phyloP scores from a whole-genome alignment of 805 yeast genomes.

The Suhomyces kilbournensis region DNA sequence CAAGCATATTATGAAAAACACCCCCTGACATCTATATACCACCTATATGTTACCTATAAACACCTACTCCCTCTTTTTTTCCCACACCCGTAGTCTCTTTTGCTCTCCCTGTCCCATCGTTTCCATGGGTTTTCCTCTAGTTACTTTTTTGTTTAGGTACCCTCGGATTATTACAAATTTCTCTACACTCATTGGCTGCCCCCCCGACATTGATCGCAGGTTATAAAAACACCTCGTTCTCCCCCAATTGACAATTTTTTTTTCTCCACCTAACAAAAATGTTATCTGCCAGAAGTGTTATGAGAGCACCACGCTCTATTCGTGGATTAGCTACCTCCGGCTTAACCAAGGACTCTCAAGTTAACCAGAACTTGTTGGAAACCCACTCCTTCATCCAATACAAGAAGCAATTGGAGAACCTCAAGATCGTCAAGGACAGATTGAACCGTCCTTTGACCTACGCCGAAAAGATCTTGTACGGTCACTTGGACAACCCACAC shows the following conservation, averaged over 20 bases:
- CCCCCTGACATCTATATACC: too few relatives aligned
- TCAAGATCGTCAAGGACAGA: constrained; percentile 78
- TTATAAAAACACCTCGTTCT: constrained; percentile 4
- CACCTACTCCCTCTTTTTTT: too few relatives aligned
- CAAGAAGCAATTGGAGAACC: constrained; percentile 85
- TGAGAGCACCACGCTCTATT: constrained; percentile 29
- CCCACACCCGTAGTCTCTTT: background rate
- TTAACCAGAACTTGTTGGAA: constrained; percentile 77
- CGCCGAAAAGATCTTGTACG: constrained; percentile 93
- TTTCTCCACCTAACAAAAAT: constrained; percentile 16
- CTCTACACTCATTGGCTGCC: constrained; percentile 21
- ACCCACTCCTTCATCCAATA: constrained; percentile 84
- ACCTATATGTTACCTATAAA: background rate
- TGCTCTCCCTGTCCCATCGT: background rate
- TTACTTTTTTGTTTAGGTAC: too few relatives aligned
- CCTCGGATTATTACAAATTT: constrained; percentile 18
- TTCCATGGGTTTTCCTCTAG: too few relatives aligned
- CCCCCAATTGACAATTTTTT: background rate
- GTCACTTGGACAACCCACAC: constrained; percentile 92
- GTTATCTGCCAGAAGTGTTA: constrained; percentile 43
- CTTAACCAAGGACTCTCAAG: constrained; percentile 67
- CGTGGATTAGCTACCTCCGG: constrained; percentile 55
- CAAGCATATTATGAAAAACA: too few relatives aligned
- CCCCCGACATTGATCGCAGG: constrained; percentile 3
- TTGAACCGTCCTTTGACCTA: constrained; percentile 86